These are phyloP conservation scores for Gelatoporia subvermispora DNA, from an alignment of 768 basidiomycete genomes.

Conservation along the genomic window DNA sequence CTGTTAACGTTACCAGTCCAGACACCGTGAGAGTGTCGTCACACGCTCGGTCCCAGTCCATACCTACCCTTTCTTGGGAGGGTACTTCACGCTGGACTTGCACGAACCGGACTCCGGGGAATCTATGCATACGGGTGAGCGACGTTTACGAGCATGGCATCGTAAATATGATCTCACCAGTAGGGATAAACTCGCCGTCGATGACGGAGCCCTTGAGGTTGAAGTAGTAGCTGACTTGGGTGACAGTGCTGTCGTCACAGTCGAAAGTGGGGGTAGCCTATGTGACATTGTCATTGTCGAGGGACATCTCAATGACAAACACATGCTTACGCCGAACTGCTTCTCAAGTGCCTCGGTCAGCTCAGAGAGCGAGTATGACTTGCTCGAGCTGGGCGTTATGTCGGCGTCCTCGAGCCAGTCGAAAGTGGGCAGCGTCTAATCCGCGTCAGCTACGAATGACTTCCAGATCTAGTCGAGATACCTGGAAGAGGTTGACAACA, in stretches of 20 bases:
- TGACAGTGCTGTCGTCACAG: constrained; percentile 36
- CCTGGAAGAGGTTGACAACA: constrained; percentile 58
- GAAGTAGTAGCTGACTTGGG: constrained; percentile 57
- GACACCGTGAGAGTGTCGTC: constrained; percentile 15
- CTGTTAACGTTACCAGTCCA: too few relatives aligned
- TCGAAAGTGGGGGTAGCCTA: constrained; percentile 41
- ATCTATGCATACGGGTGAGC: constrained; percentile 31
- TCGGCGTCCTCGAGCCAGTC: constrained; percentile 66
- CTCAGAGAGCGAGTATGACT: constrained; percentile 53
- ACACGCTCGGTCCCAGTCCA: constrained; percentile 9
- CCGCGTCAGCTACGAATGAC: neutral
- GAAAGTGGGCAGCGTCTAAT: constrained; percentile 65
- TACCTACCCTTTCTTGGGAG: constrained; percentile 42
- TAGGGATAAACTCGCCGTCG: constrained; percentile 59
- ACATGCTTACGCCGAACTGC: constrained; percentile 42
- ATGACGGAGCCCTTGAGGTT: constrained; percentile 61
- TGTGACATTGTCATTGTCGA: neutral
- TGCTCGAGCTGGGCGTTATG: constrained; percentile 59
- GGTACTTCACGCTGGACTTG: constrained; percentile 55
- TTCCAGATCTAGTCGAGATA: constrained; percentile 6
- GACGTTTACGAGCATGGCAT: neutral
- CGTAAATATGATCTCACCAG: constrained; percentile 35
- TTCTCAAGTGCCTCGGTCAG: constrained; percentile 50
- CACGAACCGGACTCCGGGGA: constrained; percentile 48
- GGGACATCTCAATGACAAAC: constrained; percentile 2